phyloP scores from a whole-genome alignment of 257 asterid genomes.

The Solanum chilense region DNA sequence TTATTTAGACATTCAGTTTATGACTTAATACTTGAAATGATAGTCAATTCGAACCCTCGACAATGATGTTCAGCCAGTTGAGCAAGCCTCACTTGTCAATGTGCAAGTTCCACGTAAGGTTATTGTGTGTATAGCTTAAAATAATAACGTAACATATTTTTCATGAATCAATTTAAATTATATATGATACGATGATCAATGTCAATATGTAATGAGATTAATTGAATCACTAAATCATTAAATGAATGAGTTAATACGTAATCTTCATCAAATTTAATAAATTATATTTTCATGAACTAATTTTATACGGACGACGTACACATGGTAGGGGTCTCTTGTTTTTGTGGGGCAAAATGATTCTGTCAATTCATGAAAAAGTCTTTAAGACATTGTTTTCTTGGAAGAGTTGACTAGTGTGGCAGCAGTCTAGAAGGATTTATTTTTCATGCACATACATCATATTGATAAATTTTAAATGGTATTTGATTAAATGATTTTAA shows the following conservation, averaged over 20 bases:
- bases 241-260: not conserved
- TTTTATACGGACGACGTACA: not conserved
- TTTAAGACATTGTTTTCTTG: not conserved
- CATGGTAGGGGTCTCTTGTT: not conserved
- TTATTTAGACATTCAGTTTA: too few relatives aligned
- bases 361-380: not conserved
- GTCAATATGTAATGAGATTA: not conserved
- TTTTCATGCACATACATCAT: not conserved
- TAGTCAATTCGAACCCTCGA: too few relatives aligned
- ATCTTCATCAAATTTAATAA: not conserved
- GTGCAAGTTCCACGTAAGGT: not conserved
- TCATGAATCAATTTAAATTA: not conserved
- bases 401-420: not conserved
- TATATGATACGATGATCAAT: not conserved
- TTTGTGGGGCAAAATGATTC: not conserved
- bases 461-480: too few relatives aligned
- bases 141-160: not conserved
- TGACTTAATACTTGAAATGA: too few relatives aligned
- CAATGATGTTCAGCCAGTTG: rapidly evolving
- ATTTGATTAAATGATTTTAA: too few relatives aligned
- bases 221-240: not conserved
- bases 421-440: not conserved
- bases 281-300: not conserved
- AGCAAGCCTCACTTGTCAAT: not conserved
- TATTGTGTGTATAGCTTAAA: not conserved